These are phyloP conservation scores for Mrakia gelida DNA, from an alignment of 768 basidiomycete genomes.

Conservation along the genomic window DNA sequence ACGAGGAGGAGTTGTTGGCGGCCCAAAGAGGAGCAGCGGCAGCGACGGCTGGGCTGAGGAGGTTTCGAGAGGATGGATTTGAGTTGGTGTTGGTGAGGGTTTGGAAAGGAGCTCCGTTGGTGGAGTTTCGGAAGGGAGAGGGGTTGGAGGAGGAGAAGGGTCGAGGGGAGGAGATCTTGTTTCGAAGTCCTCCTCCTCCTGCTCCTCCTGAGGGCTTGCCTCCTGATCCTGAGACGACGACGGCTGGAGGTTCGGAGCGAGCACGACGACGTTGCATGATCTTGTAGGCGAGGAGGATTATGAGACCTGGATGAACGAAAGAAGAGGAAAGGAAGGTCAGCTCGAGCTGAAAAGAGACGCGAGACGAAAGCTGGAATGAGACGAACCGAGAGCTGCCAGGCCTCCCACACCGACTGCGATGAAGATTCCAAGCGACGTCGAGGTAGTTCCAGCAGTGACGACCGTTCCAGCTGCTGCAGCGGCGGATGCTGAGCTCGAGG, in stretches of 20 bases:
- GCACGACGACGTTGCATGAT: background rate
- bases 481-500: background rate
- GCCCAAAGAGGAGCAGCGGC: background rate
- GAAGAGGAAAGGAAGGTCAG: background rate
- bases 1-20: background rate
- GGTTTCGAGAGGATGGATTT: conserved; percentile 1
- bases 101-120: background rate
- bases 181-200: background rate
- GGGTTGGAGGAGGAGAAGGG: conserved; percentile 16
- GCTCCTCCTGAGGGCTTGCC: background rate
- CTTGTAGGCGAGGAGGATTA: conserved; percentile 10
- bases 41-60: background rate
- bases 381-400: background rate
- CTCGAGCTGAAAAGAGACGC: background rate
- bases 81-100: background rate
- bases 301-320: conserved; percentile 5
- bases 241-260: background rate
- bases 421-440: background rate
- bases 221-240: background rate
- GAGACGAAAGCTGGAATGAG: background rate
- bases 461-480: background rate
- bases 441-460: background rate
- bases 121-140: background rate
- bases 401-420: conserved; percentile 21
- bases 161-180: background rate